Evolutionary conservation across 179 eudicot genomes (phyloP).

Genomic region (Patellifolia procumbens): DNA sequence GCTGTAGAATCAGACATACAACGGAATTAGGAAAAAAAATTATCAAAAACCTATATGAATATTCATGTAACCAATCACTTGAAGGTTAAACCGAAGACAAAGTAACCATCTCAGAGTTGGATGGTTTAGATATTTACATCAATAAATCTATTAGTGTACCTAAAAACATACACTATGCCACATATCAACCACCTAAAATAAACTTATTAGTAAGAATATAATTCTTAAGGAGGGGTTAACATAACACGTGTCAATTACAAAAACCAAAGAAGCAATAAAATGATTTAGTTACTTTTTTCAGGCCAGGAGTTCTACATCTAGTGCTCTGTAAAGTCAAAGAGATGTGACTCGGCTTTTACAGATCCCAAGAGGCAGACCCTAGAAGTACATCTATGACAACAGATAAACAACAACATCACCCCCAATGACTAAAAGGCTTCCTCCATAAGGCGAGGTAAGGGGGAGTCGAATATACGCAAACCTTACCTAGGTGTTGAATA

Average conservation of each 20-base stretch:
- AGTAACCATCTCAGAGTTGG: neutral
- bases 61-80: neutral
- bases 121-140: too few species aligned
- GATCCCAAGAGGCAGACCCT: neutral
- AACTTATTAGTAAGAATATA: neutral
- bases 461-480: too few species aligned
- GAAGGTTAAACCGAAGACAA: neutral
- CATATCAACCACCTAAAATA: neutral
- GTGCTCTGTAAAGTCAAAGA: neutral
- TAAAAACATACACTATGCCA: neutral
- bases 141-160: neutral
- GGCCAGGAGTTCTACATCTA: neutral
- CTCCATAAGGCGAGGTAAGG: too few species aligned
- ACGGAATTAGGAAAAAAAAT: neutral
- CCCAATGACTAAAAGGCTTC: too few species aligned
- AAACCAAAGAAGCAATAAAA: too few species aligned
- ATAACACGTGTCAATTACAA: too few species aligned
- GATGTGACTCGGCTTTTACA: neutral
- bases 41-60: neutral
- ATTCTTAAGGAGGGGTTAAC: too few species aligned
- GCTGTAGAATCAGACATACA: conserved; percentile 41
- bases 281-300: too few species aligned
- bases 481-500: too few species aligned
- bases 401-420: too few species aligned
- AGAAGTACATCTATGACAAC: too few species aligned